Percentiles rank a stretch among this genome's conserved stretches.
Conservation (phyloP, 441 rosid genomes). For the Erodium moschatum region DNA sequence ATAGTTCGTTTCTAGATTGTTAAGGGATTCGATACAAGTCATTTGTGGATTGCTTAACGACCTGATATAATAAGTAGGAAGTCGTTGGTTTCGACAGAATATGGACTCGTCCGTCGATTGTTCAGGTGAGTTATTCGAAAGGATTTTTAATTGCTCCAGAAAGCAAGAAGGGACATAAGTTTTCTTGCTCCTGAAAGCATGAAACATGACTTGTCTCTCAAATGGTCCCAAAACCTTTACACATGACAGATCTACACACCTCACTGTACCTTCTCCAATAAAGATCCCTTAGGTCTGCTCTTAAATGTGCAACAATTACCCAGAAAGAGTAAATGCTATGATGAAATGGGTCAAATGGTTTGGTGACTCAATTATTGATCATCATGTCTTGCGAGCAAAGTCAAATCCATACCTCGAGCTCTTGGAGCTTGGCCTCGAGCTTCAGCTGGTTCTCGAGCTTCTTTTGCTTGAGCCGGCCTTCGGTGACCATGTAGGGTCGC, state of each 20-base stretch:
- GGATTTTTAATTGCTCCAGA: not conserved
- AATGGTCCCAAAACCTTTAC: constrained; percentile 4
- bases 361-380: not conserved
- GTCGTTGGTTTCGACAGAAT: not conserved
- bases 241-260: not conserved
- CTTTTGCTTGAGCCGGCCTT: constrained; percentile 22
- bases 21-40: too few species aligned
- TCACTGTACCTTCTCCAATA: not conserved
- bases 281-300: not conserved
- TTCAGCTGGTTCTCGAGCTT: constrained; percentile 21
- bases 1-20: too few species aligned
- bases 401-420: constrained; percentile 19
- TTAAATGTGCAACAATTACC: not conserved
- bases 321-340: not conserved
- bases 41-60: too few species aligned
- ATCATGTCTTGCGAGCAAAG: not conserved
- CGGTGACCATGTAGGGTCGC: constrained; percentile 20
- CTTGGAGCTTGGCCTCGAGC: constrained; percentile 22
- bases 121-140: not conserved
- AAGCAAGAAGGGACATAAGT: not conserved
- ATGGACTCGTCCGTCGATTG: not conserved
- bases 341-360: constrained; percentile 4
- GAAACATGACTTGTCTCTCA: not conserved
- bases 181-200: not conserved
- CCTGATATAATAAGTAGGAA: too few species aligned